These are phyloP conservation scores for Paracoccidioides lutzii DNA, from an alignment of 2,329 filamentous ascomycete genomes.

Conservation along the genomic window DNA sequence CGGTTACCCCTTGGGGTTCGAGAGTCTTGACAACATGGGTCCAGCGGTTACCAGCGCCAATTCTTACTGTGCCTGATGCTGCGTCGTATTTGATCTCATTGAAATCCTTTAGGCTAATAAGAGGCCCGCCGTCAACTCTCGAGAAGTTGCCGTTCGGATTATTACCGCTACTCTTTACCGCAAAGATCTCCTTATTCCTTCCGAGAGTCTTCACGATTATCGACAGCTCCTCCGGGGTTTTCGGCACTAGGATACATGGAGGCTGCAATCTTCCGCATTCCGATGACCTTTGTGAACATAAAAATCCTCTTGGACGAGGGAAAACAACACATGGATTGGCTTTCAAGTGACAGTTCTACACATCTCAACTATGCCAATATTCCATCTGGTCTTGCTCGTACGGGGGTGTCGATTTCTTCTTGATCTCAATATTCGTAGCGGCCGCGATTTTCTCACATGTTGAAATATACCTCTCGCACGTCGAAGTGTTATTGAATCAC, in stretches of 20 bases:
- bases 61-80: conserved; percentile 27
- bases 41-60: conserved; percentile 27
- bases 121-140: conserved; percentile 32
- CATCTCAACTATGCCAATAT: background rate
- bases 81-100: conserved; percentile 25
- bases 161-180: conserved; percentile 41
- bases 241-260: conserved; percentile 37
- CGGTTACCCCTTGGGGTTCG: conserved; percentile 19
- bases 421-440: background rate
- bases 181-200: conserved; percentile 39
- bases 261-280: conserved; percentile 16
- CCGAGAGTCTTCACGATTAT: conserved; percentile 40
- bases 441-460: background rate
- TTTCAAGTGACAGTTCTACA: background rate
- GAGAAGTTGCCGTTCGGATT: conserved; percentile 36
- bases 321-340: background rate
- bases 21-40: conserved; percentile 22
- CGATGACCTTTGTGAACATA: background rate
- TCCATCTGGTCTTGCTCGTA: background rate
- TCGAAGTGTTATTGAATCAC: background rate
- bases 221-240: conserved; percentile 39
- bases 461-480: background rate
- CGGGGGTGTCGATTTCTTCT: background rate
- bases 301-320: background rate
- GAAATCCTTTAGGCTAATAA: conserved; percentile 35